Percentiles rank a stretch among this genome's conserved stretches.
Conservation (phyloP, 352 stramenopile genomes). For the Globisporangium perplexum region DNA sequence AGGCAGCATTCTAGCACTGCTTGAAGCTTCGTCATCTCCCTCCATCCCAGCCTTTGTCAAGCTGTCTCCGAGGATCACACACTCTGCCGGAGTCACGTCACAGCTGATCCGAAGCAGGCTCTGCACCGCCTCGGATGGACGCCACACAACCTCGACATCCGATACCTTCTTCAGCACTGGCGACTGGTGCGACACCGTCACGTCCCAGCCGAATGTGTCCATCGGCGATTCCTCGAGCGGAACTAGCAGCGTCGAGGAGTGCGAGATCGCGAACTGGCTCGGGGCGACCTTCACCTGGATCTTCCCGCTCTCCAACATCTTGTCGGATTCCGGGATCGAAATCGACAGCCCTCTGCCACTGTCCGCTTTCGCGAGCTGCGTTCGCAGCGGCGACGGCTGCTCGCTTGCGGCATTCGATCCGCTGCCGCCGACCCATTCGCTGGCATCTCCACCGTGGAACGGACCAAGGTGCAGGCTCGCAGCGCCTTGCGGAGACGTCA, state of each 20-base stretch:
- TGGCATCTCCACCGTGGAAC: neutral
- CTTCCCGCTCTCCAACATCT: conserved; percentile 1
- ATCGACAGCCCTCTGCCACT: conserved; percentile 7
- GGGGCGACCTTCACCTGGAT: conserved; percentile 23
- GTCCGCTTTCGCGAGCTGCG: conserved; percentile 4
- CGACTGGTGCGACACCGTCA: conserved; percentile 36
- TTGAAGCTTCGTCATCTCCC: neutral
- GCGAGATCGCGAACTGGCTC: conserved; percentile 35
- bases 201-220: conserved; percentile 50
- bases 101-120: conserved; percentile 48
- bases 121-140: conserved; percentile 32
- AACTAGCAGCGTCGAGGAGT: conserved; percentile 52
- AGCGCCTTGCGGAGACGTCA: conserved; percentile 11
- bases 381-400: neutral
- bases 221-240: conserved; percentile 67
- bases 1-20: conserved; percentile 16
- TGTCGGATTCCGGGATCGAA: conserved; percentile 13
- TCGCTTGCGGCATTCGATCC: neutral
- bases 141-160: conserved; percentile 56
- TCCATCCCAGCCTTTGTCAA: conserved; percentile 2
- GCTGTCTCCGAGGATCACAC: conserved; percentile 19
- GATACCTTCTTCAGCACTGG: conserved; percentile 12
- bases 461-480: neutral
- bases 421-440: neutral
- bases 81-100: conserved; percentile 27